Percentiles rank a stretch among this genome's conserved stretches.
Conservation (phyloP, 2,329 filamentous ascomycete species). For the Cadophora sp. region DNA sequence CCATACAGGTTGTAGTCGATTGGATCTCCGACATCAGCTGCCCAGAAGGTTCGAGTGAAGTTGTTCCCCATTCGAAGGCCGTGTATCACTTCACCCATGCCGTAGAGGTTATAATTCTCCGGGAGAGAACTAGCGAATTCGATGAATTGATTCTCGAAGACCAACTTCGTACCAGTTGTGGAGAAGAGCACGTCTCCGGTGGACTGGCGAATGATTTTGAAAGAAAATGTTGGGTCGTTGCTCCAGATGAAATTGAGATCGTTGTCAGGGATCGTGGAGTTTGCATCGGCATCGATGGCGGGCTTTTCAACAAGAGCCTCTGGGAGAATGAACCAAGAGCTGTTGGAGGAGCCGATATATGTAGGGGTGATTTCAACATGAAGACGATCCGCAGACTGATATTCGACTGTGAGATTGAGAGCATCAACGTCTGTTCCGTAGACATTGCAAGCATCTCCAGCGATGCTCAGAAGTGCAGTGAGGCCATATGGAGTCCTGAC, state of each 20-base stretch:
- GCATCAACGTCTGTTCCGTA: slow-evolving; percentile 78
- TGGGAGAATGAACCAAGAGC: slow-evolving; percentile 71
- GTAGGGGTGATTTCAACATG: slow-evolving; percentile 74
- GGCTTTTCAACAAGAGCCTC: slow-evolving; percentile 60
- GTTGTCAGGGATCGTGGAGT: slow-evolving; percentile 55
- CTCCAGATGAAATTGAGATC: slow-evolving; percentile 61
- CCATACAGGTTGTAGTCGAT: slow-evolving; percentile 69
- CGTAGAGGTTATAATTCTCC: slow-evolving; percentile 77
- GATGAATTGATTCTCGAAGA: slow-evolving; percentile 81
- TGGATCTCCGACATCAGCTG: slow-evolving; percentile 71
- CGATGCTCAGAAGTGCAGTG: slow-evolving; percentile 73
- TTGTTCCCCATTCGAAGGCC: slow-evolving; percentile 76
- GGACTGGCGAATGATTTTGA: slow-evolving; percentile 64
- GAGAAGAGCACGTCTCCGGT: slow-evolving; percentile 72
- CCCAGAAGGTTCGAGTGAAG: slow-evolving; percentile 71
- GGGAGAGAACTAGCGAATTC: slow-evolving; percentile 73
- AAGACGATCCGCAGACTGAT: slow-evolving; percentile 69
- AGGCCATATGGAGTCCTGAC: slow-evolving; percentile 59
- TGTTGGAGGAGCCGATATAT: slow-evolving; percentile 65
- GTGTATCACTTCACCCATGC: slow-evolving; percentile 76
- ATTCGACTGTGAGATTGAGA: slow-evolving; percentile 71
- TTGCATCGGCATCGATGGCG: slow-evolving; percentile 48
- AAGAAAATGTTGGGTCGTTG: slow-evolving; percentile 68
- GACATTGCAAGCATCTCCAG: slow-evolving; percentile 74
- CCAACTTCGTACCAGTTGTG: slow-evolving; percentile 66